These are phyloP conservation scores for Phanerochaete carnosa DNA, from an alignment of 768 basidiomycete genomes.

Conservation along the genomic window DNA sequence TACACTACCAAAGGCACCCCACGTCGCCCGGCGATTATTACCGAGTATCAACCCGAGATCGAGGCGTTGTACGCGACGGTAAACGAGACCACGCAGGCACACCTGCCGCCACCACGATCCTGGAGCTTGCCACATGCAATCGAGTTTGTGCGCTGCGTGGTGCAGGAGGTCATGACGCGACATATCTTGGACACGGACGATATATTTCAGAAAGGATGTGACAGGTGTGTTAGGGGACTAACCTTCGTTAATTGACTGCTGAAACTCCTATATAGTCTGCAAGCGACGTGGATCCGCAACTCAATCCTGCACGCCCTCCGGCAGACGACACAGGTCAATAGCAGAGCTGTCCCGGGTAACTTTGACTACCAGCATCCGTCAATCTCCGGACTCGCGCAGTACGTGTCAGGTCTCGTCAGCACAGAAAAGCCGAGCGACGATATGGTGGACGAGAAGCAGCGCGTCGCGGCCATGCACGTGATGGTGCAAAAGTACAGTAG, in stretches of 20 bases:
- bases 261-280: slow-evolving; percentile 26
- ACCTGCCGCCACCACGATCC: slow-evolving; percentile 21
- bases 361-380: slow-evolving; percentile 34
- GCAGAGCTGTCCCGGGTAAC: slow-evolving; percentile 23
- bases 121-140: slow-evolving; percentile 23
- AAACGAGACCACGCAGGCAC: slow-evolving; percentile 29
- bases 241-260: background rate
- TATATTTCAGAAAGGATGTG: slow-evolving; percentile 38
- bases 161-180: slow-evolving; percentile 29
- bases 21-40: slow-evolving; percentile 33
- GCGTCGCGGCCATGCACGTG: background rate
- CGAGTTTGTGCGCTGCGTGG: slow-evolving; percentile 30
- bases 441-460: background rate
- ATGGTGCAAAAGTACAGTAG: slow-evolving; percentile 6
- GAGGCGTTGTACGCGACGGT: slow-evolving; percentile 30
- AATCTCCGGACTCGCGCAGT: background rate
- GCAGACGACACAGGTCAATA: slow-evolving; percentile 19
- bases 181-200: slow-evolving; percentile 33
- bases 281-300: slow-evolving; percentile 40
- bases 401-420: background rate
- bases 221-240: slow-evolving; percentile 27
- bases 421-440: background rate
- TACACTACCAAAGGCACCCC: slow-evolving; percentile 40
- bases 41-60: slow-evolving; percentile 38
- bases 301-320: slow-evolving; percentile 33